phyloP scores from a whole-genome alignment of 1,284 basidiomycete species.

The Rhizoctonia solani region DNA sequence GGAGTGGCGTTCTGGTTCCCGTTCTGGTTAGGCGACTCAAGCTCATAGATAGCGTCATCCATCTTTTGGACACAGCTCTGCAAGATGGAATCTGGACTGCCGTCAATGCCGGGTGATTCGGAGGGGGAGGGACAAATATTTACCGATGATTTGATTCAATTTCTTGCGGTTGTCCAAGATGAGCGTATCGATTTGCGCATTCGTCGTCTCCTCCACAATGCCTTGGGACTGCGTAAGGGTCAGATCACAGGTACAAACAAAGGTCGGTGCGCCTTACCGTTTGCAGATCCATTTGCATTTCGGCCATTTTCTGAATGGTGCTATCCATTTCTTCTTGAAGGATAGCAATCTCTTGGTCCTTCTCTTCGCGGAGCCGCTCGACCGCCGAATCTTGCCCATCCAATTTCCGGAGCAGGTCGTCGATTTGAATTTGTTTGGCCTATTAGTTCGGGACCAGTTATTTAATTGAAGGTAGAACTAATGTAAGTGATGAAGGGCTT shows the following conservation, averaged over 20 bases:
- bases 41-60: constrained; percentile 95
- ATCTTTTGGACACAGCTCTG: constrained; percentile 97
- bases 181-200: constrained; percentile 94
- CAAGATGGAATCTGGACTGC: constrained; percentile 84
- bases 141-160: constrained; percentile 95
- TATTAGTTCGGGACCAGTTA: constrained; percentile 49
- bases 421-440: constrained; percentile 93
- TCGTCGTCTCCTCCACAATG: constrained; percentile 84
- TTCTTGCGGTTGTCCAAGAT: constrained; percentile 98
- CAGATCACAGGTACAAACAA: not conserved
- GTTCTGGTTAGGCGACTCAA: constrained; percentile 91
- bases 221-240: constrained; percentile 66
- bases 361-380: constrained; percentile 86
- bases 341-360: constrained; percentile 95
- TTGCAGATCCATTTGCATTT: constrained; percentile 65
- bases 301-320: constrained; percentile 87
- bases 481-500: constrained; percentile 44
- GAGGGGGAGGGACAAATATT: constrained; percentile 39
- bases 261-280: constrained; percentile 49
- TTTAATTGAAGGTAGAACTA: not conserved
- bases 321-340: constrained; percentile 96
- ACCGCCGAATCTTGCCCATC: constrained; percentile 76
- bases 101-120: constrained; percentile 8
- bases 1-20: constrained; percentile 97
- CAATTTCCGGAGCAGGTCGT: constrained; percentile 82